Evolutionary conservation across 2,329 filamentous ascomycete species (phyloP), one percentile per base, ranked within the genome.

Genomic region (Fusarium musae): DNA sequence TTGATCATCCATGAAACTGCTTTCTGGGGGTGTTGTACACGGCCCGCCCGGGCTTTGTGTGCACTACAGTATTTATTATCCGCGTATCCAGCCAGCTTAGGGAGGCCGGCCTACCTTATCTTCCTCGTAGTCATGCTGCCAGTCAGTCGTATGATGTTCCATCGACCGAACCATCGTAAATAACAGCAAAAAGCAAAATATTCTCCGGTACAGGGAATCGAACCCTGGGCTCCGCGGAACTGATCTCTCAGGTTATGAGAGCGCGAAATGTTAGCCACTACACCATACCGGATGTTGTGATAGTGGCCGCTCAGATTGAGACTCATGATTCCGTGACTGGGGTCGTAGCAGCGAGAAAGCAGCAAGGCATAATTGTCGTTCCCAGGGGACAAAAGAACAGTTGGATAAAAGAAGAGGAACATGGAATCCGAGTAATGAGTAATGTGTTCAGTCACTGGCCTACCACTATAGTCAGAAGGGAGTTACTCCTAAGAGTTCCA

Each of bases 211-310:
- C 75, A 77, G 75, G 75, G 75, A 77, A 77, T 77, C 75, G 75
- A 77, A 77, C 75, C 75, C 75, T 77, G 71, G 69, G 75, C 75
- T 76, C 75, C 73, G 73, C 72, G 75, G 73, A 59, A 59, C 57
- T 52, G 23, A 61, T 75, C 75, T 63, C 77, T 74, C 74, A 78
- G 23, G 57, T 76, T 68, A 66, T 79, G 78, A 79, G 67, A 79
- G 78, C 78, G 78, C 75, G 76, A 79, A 79, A 79, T 79, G 78
- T 79, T 79, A 77, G 78, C 78, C 77, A 79, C 77, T 79, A 79
- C 78, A 79, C 78, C 78, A 79, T 79, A 79, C 78, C 77, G 77
- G 77, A 43, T 47, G 10, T 30, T 54, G 19, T 40, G 19, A 13
- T 9, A 3, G 7, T 17, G 2, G 7, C 0, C 3, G 15, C 1